Conservation (phyloP, 768 basidiomycete species). For the Lactifluus hygrophoroides region DNA sequence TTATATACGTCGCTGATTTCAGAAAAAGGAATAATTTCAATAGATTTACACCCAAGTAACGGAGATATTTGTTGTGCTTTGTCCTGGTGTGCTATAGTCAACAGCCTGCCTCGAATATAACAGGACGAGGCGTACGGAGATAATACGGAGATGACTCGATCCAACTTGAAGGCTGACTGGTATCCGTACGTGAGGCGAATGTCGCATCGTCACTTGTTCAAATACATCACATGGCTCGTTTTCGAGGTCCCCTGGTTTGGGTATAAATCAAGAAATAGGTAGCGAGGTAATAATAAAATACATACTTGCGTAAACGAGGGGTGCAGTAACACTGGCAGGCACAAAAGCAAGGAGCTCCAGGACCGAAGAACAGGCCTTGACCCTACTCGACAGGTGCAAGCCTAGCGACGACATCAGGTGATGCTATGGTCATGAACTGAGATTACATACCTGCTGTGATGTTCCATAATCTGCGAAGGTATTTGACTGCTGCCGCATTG, state of each 20-base stretch:
- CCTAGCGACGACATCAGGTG: background rate
- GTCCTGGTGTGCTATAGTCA: conserved; percentile 33
- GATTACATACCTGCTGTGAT: conserved; percentile 42
- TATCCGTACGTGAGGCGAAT: conserved; percentile 54
- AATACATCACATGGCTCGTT: conserved; percentile 47
- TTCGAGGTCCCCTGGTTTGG: conserved; percentile 47
- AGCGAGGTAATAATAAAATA: background rate
- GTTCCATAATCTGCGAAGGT: conserved; percentile 69
- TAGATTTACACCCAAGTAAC: conserved; percentile 60
- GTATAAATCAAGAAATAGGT: conserved; percentile 1
- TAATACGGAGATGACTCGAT: conserved; percentile 64
- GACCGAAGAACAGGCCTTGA: conserved; percentile 57
- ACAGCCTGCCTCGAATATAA: background rate
- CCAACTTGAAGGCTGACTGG: conserved; percentile 66
- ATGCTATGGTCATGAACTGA: background rate
- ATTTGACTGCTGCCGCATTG: conserved; percentile 61
- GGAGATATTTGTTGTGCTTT: conserved; percentile 68
- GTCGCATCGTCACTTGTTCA: conserved; percentile 57
- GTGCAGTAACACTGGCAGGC: conserved; percentile 37
- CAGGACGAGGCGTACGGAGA: conserved; percentile 45
- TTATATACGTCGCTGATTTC: conserved; percentile 87
- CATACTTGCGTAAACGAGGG: conserved; percentile 51
- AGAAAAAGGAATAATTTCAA: conserved; percentile 68
- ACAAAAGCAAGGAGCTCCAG: conserved; percentile 50
- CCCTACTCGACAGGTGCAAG: conserved; percentile 21